phyloP scores from a whole-genome alignment of 2,329 filamentous ascomycete genomes.

The Pseudogymnoascus destructans region DNA sequence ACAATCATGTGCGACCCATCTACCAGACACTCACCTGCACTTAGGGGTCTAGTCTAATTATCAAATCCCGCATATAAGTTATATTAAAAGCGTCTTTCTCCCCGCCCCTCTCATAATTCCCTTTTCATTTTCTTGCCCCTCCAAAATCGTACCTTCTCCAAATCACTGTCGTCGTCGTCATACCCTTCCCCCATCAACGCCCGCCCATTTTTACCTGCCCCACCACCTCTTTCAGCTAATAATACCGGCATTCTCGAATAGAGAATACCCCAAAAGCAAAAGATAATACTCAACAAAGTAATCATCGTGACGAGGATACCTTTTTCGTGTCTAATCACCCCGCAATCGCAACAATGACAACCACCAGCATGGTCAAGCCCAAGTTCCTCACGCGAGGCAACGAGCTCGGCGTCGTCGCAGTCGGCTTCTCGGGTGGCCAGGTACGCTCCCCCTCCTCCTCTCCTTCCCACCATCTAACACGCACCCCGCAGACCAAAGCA shows the following conservation, averaged over 20 bases:
- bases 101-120: not conserved
- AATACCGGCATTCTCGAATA: not conserved
- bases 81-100: not conserved
- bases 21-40: not conserved
- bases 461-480: conserved; percentile 9
- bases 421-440: conserved; percentile 94
- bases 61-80: not conserved
- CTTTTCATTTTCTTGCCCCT: not conserved
- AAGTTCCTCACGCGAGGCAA: conserved; percentile 70
- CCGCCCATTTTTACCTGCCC: not conserved
- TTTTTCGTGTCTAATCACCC: not conserved
- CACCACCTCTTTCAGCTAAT: not conserved
- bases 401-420: conserved; percentile 82
- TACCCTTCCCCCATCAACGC: not conserved
- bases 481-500: conserved; percentile 54
- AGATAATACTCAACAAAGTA: not conserved
- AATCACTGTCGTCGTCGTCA: not conserved
- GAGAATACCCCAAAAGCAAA: not conserved
- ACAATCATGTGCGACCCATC: not conserved
- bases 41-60: conserved; percentile 1
- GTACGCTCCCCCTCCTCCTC: conserved; percentile 33
- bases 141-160: not conserved
- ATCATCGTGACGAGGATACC: not conserved
- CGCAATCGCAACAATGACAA: conserved; percentile 20
- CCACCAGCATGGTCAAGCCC: conserved; percentile 24